Evolutionary conservation across 768 basidiomycete genomes (phyloP), one percentile per base, ranked within the genome.

Genomic region (Steccherinum ochraceum): DNA sequence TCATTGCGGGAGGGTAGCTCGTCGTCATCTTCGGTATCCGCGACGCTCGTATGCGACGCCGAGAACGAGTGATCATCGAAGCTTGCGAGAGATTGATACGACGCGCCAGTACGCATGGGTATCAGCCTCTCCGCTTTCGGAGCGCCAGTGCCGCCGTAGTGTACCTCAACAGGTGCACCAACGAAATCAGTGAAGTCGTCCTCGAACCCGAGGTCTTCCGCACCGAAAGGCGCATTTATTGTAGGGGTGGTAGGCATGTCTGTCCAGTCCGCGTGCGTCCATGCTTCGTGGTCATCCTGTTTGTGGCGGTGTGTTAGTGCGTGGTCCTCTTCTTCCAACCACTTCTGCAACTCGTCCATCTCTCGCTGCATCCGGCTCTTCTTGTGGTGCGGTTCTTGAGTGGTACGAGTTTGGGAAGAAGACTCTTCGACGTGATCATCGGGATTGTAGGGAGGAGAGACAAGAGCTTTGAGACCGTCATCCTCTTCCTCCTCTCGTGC

Each of bases 111-210:
- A 59, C 56, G 60, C 51, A 54, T 58, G 5, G 65, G 64, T 2
- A 23, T 23, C 41, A 43, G 21, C 41, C 21, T 43, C 16, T 43
- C 41, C 10, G 16, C 19, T n/a, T 43, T 23, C 21, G 16, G 10
- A 23, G 19, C 41, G 10, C 19, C 41, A 10, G 41, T 23, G 7
- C 21, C 21, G 19, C 24, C 30, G 44, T 56, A 52, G 16, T 35
- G 1, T 18, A 50, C 39, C 23, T 47, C 41, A 45, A 27, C 25
- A 43, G 69, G 78, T n/a, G 84, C 84, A 25, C 84, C 82, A 16
- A 89, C 76, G 55, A 88, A 88, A 24, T 79, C 81, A 2, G 81
- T 75, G 60, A 93, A 93, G 63, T 93, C 86, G 59, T 92, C 89
- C 49, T 91, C 89, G 57, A 92, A 80, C 13, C 75, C 72, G 20